Conservation (phyloP, 2,329 filamentous ascomycete genomes). For the Cryphonectria naterciae region DNA sequence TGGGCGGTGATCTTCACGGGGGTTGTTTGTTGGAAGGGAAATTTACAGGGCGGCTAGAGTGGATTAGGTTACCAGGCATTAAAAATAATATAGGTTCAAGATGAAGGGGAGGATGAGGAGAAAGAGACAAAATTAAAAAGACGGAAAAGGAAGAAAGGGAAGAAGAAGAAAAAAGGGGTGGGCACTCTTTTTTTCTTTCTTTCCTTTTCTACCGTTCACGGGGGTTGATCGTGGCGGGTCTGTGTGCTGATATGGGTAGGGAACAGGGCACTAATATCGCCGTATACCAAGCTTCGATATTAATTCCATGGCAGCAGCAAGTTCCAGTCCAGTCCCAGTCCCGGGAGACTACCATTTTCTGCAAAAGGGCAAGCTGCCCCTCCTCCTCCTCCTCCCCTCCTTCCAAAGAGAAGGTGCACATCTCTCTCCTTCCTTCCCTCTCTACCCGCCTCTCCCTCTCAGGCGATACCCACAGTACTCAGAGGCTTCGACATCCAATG, state of each 20-base stretch:
- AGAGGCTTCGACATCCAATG: neutral
- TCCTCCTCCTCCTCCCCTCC: constrained; percentile 13
- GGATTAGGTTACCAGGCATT: neutral
- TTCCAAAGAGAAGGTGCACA: constrained; percentile 11
- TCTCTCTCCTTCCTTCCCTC: neutral
- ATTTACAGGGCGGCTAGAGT: neutral
- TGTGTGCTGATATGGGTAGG: constrained; percentile 28
- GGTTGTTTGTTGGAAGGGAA: neutral
- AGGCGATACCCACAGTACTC: neutral
- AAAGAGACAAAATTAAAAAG: neutral
- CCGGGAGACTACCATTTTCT: constrained; percentile 13
- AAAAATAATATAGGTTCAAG: neutral
- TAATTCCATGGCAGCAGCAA: constrained; percentile 18
- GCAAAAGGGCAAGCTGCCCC: constrained; percentile 28
- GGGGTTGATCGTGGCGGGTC: neutral
- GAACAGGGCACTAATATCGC: constrained; percentile 24
- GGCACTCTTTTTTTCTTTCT: neutral
- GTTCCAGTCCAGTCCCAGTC: constrained; percentile 12
- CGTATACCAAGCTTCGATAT: constrained; percentile 21
- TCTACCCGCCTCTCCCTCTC: neutral
- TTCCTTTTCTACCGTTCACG: neutral
- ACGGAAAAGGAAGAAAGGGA: neutral
- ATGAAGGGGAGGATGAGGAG: neutral
- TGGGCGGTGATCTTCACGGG: constrained; percentile 8
- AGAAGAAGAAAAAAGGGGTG: neutral